A percentile compares a stretch with the other conserved stretches of the same genome.
phyloP scores from a whole-genome alignment of 108 stramenopile genomes.

The Tribonema minus region DNA sequence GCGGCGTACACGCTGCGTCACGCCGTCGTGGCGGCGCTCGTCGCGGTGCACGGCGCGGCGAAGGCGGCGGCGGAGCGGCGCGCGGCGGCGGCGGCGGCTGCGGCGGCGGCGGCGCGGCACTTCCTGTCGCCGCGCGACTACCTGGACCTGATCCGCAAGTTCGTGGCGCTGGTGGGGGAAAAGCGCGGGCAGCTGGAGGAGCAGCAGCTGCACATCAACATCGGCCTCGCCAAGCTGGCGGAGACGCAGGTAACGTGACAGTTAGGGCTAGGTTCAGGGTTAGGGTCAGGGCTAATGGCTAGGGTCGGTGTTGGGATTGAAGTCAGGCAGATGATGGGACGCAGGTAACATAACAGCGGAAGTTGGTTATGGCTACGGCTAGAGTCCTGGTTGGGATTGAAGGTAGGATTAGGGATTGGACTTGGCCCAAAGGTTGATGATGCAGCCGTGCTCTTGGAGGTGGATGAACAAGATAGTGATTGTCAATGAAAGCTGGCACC shows the following conservation, averaged over 20 bases:
- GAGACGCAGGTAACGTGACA: conserved; percentile 75
- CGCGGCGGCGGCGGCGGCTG: conserved; percentile 59
- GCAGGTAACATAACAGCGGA: too few relatives aligned
- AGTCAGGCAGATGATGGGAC: too few relatives aligned
- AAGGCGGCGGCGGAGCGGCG: conserved; percentile 9
- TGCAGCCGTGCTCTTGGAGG: conserved; percentile 36
- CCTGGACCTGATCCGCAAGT: conserved; percentile 85
- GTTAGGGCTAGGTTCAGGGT: too few relatives aligned
- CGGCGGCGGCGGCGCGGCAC: conserved; percentile 60
- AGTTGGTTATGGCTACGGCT: conserved; percentile 4
- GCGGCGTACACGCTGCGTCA: conserved; percentile 60
- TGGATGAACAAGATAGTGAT: too few relatives aligned
- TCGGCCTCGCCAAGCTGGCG: conserved; percentile 85
- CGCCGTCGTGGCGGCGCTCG: conserved; percentile 88
- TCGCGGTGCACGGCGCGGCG: conserved; percentile 72
- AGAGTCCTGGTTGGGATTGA: conserved; percentile 85
- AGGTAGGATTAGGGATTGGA: conserved; percentile 63
- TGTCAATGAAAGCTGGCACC: too few relatives aligned
- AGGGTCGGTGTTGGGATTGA: too few relatives aligned
- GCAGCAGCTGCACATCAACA: conserved; percentile 87
- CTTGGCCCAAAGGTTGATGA: conserved; percentile 50
- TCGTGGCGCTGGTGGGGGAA: conserved; percentile 72
- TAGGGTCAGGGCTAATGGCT: too few relatives aligned
- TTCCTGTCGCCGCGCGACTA: conserved; percentile 91
- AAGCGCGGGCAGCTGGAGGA: conserved; percentile 77